Evolutionary conservation across 1,139 yeast species (phyloP), one percentile per base, ranked within the genome.

Genomic region (Candida labiduridarum): DNA sequence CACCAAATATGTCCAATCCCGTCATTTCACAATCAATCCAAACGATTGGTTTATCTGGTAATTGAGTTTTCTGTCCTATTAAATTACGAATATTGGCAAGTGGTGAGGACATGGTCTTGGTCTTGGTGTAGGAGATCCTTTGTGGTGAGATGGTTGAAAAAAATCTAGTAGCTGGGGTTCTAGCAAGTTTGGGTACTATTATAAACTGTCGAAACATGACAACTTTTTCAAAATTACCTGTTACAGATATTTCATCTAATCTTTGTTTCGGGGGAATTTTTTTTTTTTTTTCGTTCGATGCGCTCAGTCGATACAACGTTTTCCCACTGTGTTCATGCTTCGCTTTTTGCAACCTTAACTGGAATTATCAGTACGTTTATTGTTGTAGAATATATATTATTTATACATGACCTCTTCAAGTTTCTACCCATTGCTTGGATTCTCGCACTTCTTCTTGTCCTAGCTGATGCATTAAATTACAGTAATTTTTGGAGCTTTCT

Each of bases 11-110:
- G 59, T 94, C 87, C 45, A 95, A 72, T 0, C 99, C 99, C 0
- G 99, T 95, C 99, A 95, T 95, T 59, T 73, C 79, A 58, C 80
- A 76, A 68, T 91, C 97, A 27, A 91, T 79, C 97, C 97, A 91
- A 3, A 91, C 95, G 18, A 89, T 67, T 5, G 84, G 79, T 47
- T 66, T 63, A 15, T 48, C 27, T 4, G 51, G 52, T 16, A 15
- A 34, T 18, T 41, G 10, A 19, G 7, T 38, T 7, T 38, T 38
- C 9, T 38, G 30, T 12, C 10, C 41, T 1, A 38, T 22, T 4
- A 38, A 22, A n/a, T 19, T 22, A 38, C 36, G 36, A 9, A 34
- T n/a, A 1, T 4, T 14, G 8, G 15, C 35, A 31, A 31, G 35
- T 8, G 10, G 29, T 6, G 29, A 25, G 29, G 29, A 4, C 8